phyloP scores from a whole-genome alignment of 208 protist genomes.

The Perkinsela sp. region DNA sequence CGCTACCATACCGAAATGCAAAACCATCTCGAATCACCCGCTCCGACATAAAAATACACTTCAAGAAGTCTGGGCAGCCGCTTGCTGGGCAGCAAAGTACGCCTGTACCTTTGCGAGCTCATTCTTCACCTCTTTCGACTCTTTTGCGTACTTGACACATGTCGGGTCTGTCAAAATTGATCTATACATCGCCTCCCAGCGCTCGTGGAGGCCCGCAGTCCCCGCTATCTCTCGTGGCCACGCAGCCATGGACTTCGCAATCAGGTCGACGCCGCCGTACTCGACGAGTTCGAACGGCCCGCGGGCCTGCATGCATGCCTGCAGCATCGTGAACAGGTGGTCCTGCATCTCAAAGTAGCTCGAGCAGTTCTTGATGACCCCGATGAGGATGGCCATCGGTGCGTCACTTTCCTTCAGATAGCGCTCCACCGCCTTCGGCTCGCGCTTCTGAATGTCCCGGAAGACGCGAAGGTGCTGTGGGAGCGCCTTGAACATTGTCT shows the following conservation, averaged over 20 bases:
- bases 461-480: conserved; percentile 54
- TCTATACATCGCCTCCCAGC: neutral
- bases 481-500: conserved; percentile 45
- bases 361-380: neutral
- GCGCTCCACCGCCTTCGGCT: neutral
- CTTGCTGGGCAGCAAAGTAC: neutral
- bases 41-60: too few relatives aligned
- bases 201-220: neutral
- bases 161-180: neutral
- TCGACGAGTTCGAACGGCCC: neutral
- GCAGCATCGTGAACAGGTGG: neutral
- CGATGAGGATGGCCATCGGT: neutral
- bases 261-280: neutral
- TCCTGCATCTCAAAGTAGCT: neutral
- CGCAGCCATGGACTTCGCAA: neutral
- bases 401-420: neutral
- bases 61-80: too few relatives aligned
- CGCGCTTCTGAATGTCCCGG: conserved; percentile 11
- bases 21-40: too few relatives aligned
- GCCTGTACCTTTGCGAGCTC: neutral
- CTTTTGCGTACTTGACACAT: neutral
- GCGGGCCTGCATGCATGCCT: neutral
- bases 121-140: neutral
- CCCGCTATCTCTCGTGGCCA: neutral
- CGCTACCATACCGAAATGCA: too few relatives aligned